Evolutionary conservation across 2,329 filamentous ascomycete species (phyloP), one percentile per base, ranked within the genome.

Genomic region (Ophiocordyceps robertsii): DNA sequence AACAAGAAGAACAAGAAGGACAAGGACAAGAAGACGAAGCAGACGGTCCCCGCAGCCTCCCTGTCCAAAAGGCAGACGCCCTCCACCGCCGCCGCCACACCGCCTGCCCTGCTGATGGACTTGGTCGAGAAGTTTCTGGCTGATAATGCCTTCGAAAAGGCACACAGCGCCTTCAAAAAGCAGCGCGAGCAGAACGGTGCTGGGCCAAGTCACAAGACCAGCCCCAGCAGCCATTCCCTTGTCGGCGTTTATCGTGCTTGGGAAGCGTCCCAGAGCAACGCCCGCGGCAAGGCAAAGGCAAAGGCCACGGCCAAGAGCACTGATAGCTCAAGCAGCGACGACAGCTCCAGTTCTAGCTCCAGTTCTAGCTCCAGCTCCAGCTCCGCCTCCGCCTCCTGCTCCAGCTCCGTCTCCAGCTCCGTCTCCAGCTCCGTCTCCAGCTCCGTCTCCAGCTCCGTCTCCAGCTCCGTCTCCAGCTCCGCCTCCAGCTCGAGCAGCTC

Each of bases 101-200:
- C 80, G 6, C 72, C 81, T 5, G 60, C 71, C 27, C 71, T 82
- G 58, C 65, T 88, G 31, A 66, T 88, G 55, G 73, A 78, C 46
- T 66, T 85, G 14, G 71, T 88, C 52, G 76, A 77, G 47, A 61
- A 64, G 19, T 88, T 87, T 59, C 68, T 88, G 40, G 69, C 70
- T 36, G 71, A 80, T 38, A 71, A 82, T 57, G 73, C 76, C n/a
- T 82, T 84, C 53, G 60, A 68, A 39, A 67, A 69, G 45, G 75
- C 82, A 38, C 73, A 73, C 53, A 65, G 69, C 45, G 72, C 75
- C 6, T 81, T 87, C 54, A 67, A 69, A 51, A 75, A 79, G 56
- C 77, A 86, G 55, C 67, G 74, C 42, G 70, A 63, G 56, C 68
- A 65, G 60, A 70, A 71, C 8, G 49, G 69, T 67, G 40, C 72